These are phyloP conservation scores for Metarhizium rileyi DNA, from an alignment of 2,329 filamentous ascomycete genomes.

Conservation along the genomic window DNA sequence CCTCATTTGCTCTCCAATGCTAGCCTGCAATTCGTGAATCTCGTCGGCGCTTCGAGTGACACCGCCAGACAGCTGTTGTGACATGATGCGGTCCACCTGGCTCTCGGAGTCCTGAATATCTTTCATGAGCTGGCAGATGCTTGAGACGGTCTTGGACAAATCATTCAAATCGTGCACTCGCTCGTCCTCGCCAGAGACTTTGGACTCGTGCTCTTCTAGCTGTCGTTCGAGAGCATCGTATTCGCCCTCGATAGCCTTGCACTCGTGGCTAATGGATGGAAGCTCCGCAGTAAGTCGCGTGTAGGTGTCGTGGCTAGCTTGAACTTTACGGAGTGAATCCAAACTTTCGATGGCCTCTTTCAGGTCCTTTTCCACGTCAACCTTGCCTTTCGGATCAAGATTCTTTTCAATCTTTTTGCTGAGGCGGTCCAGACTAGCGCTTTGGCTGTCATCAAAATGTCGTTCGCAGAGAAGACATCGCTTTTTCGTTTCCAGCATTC, in stretches of 20 bases:
- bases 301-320: conserved; percentile 65
- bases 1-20: conserved; percentile 57
- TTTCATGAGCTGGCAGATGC: conserved; percentile 60
- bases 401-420: conserved; percentile 56
- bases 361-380: conserved; percentile 52
- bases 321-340: conserved; percentile 50
- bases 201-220: conserved; percentile 58
- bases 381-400: conserved; percentile 51
- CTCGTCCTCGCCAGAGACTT: conserved; percentile 54
- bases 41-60: conserved; percentile 66
- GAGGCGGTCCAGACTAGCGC: conserved; percentile 50
- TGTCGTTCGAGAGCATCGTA: conserved; percentile 48
- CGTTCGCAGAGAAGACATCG: conserved; percentile 70
- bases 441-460: conserved; percentile 51
- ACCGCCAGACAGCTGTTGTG: conserved; percentile 62
- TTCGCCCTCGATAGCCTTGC: conserved; percentile 51
- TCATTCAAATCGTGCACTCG: conserved; percentile 64
- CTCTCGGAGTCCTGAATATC: conserved; percentile 63
- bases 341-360: conserved; percentile 40
- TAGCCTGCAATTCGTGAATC: conserved; percentile 67
- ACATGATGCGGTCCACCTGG: conserved; percentile 65
- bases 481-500: conserved; percentile 56
- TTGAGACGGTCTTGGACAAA: conserved; percentile 64
- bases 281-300: conserved; percentile 62
- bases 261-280: conserved; percentile 55